Conservation (phyloP, 305 asterid genomes). For the Fraxinus ornus region DNA sequence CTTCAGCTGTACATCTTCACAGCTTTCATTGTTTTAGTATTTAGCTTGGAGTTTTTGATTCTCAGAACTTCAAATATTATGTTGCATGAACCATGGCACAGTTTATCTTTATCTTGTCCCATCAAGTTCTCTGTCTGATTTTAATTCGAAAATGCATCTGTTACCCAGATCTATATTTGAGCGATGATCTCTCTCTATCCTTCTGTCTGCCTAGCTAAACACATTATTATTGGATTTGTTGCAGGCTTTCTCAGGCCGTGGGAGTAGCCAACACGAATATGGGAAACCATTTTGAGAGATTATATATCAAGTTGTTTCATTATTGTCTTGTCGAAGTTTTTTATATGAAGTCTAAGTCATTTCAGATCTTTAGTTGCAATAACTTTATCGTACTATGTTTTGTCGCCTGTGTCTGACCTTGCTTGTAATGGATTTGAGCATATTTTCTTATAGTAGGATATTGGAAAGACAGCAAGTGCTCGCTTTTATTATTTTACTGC, state of each 20-base stretch:
- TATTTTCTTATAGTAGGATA: neutral
- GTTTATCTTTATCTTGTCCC: neutral
- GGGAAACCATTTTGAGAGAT: constrained; percentile 41
- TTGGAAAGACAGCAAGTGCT: neutral
- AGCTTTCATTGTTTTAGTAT: neutral
- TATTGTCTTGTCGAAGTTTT: neutral
- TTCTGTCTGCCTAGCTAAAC: neutral
- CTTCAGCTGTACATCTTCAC: neutral
- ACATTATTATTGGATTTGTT: neutral
- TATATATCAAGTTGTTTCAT: neutral
- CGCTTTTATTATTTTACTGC: neutral
- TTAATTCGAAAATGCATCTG: neutral
- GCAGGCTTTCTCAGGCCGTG: constrained; percentile 43
- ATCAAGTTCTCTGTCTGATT: neutral
- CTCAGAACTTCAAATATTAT: neutral
- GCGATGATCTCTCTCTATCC: neutral
- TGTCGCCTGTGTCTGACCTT: neutral
- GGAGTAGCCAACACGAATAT: constrained; percentile 43
- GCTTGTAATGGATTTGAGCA: constrained; percentile 21
- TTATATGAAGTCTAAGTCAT: neutral
- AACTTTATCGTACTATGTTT: neutral
- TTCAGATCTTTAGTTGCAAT: neutral
- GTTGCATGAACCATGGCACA: neutral
- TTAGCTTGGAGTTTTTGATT: neutral
- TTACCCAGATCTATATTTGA: neutral